These are phyloP conservation scores for Berkeleyomyces basicola DNA, from an alignment of 2,329 filamentous ascomycete species.

Conservation along the genomic window DNA sequence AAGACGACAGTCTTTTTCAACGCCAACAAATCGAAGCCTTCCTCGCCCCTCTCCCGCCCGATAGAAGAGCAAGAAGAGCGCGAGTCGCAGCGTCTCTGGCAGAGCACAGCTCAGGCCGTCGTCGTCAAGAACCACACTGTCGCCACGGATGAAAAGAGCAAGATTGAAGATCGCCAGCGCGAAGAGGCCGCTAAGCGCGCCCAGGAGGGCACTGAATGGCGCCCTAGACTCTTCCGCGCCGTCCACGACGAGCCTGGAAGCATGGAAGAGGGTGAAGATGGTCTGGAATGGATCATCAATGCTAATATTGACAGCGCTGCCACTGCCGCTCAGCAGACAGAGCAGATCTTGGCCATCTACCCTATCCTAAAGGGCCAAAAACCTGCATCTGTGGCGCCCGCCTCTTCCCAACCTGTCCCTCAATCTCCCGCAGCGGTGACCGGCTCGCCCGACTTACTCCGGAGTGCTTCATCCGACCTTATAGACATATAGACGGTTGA, in stretches of 20 bases:
- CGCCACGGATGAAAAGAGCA: slow-evolving; percentile 91
- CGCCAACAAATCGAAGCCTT: slow-evolving; percentile 60
- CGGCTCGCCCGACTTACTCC: background rate
- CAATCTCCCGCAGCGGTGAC: background rate
- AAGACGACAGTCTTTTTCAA: slow-evolving; percentile 85
- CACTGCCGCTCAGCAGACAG: slow-evolving; percentile 40
- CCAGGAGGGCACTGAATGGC: slow-evolving; percentile 72
- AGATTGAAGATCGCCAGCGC: slow-evolving; percentile 82
- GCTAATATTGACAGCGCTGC: slow-evolving; percentile 55
- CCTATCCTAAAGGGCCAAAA: slow-evolving; percentile 70
- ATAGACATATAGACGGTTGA: slow-evolving; percentile 9
- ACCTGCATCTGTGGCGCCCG: slow-evolving; percentile 34
- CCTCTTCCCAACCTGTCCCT: slow-evolving; percentile 27
- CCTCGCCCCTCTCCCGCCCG: slow-evolving; percentile 55
- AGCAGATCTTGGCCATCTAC: slow-evolving; percentile 76
- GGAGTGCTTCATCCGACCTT: slow-evolving; percentile 10
- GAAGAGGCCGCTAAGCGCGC: slow-evolving; percentile 69
- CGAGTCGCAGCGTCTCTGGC: slow-evolving; percentile 82
- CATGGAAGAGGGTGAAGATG: slow-evolving; percentile 66
- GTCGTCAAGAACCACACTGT: slow-evolving; percentile 70
- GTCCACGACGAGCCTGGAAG: slow-evolving; percentile 56
- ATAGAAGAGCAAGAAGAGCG: slow-evolving; percentile 74
- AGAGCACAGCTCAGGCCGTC: slow-evolving; percentile 64
- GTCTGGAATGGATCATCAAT: slow-evolving; percentile 89
- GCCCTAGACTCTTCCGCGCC: slow-evolving; percentile 65